A percentile compares a stretch with the other conserved stretches of the same genome.
Evolutionary conservation across 1,139 yeast genomes (phyloP).

Genomic region (Kodamaea anthophila): DNA sequence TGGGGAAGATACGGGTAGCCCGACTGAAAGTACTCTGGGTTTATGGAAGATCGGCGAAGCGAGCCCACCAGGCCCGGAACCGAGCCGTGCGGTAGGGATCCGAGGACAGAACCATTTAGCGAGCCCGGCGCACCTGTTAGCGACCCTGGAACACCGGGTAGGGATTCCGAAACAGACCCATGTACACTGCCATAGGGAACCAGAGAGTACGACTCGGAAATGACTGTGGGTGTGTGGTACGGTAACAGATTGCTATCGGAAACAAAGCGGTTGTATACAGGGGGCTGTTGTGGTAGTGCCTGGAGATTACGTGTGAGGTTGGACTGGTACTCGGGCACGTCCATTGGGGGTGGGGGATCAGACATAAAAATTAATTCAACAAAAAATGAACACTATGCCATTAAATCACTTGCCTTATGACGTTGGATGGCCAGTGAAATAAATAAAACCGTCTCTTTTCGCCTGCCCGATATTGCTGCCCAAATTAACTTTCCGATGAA

Average conservation of each 20-base stretch:
- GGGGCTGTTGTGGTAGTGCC: constrained; percentile 5
- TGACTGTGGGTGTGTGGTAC: constrained; percentile 52
- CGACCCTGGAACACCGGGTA: constrained; percentile 2
- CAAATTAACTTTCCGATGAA: too few species aligned
- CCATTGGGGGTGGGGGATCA: constrained; percentile 5
- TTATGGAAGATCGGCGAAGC: not conserved
- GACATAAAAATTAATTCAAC: too few species aligned
- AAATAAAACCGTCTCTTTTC: too few species aligned
- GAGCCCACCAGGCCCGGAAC: constrained; percentile 1
- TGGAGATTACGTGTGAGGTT: constrained; percentile 8
- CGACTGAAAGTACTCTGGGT: not conserved
- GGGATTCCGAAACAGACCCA: constrained; percentile 9
- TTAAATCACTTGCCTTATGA: too few species aligned
- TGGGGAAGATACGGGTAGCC: constrained; percentile 8
- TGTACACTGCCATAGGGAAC: constrained; percentile 24
- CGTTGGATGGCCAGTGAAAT: too few species aligned
- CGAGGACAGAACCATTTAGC: constrained; percentile 1
- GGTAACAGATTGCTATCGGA: constrained; percentile 21
- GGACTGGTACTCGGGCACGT: constrained; percentile 7
- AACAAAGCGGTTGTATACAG: constrained; percentile 4
- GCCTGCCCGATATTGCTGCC: too few species aligned
- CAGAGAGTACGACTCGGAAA: constrained; percentile 43
- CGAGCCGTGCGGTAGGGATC: constrained; percentile 4
- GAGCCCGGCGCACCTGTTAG: not conserved
- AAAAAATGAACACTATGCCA: too few species aligned